These are phyloP conservation scores for Exophiala spinifera DNA, from an alignment of 2,329 filamentous ascomycete genomes.

Conservation along the genomic window DNA sequence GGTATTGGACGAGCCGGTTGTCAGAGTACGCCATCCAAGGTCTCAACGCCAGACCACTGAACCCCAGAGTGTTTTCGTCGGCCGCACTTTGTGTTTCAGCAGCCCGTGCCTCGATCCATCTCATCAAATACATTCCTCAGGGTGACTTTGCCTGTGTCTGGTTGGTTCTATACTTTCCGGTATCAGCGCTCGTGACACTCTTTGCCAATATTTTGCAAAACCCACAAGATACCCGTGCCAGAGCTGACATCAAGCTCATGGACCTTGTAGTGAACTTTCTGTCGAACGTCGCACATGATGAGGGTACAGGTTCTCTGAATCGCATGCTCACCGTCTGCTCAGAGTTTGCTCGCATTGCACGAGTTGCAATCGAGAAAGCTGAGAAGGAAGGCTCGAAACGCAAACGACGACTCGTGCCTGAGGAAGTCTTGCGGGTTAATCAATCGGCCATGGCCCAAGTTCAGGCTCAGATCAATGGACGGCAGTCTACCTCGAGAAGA, in stretches of 20 bases:
- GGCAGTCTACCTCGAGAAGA: constrained; percentile 16
- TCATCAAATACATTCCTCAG: constrained; percentile 94
- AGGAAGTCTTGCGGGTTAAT: constrained; percentile 25
- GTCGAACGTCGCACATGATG: constrained; percentile 82
- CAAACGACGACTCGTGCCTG: constrained; percentile 67
- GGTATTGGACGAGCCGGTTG: constrained; percentile 93
- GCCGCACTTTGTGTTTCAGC: constrained; percentile 90
- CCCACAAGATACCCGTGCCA: constrained; percentile 80
- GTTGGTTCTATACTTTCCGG: constrained; percentile 95
- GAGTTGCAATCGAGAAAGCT: constrained; percentile 82
- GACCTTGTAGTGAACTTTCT: constrained; percentile 88
- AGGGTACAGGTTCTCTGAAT: constrained; percentile 84
- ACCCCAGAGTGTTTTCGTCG: constrained; percentile 90
- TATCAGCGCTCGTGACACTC: constrained; percentile 88
- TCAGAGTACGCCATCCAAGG: constrained; percentile 96
- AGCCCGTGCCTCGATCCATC: constrained; percentile 84
- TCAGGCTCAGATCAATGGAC: constrained; percentile 26
- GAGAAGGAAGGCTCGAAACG: constrained; percentile 80
- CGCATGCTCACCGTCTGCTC: constrained; percentile 91
- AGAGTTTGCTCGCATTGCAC: constrained; percentile 95
- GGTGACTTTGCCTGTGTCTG: constrained; percentile 94
- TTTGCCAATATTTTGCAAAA: constrained; percentile 98
- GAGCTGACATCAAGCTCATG: constrained; percentile 88
- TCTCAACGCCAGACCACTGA: constrained; percentile 82
- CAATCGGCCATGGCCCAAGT: constrained; percentile 30